Percentiles rank a stretch among this genome's conserved stretches.
Conservation (phyloP, 2,329 filamentous ascomycete genomes). For the Microascus cirrosus region DNA sequence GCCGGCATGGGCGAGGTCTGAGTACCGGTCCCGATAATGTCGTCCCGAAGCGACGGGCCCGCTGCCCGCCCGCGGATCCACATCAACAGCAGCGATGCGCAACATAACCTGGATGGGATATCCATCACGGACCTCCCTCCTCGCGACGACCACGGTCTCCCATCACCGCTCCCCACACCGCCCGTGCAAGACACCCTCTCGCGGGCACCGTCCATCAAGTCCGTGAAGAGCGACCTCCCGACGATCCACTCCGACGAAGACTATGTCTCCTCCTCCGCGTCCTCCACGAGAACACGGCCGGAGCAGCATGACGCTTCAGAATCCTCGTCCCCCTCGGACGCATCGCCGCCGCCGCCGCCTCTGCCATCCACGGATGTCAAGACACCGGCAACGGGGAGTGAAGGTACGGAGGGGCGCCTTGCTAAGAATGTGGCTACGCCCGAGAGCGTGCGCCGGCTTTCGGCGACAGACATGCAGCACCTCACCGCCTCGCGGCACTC, state of each 20-base stretch:
- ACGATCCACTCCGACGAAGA: conserved; percentile 18
- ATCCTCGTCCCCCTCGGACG: conserved; percentile 18
- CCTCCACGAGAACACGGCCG: conserved; percentile 11
- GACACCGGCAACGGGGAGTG: background rate
- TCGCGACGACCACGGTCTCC: background rate
- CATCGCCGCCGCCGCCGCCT: background rate
- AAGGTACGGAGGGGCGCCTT: background rate
- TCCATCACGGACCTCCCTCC: background rate
- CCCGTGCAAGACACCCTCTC: background rate
- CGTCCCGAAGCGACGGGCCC: background rate
- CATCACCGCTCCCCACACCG: background rate
- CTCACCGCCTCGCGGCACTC: conserved; percentile 46
- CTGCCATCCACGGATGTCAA: background rate
- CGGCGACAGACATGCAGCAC: conserved; percentile 47
- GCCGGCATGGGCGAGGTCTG: background rate
- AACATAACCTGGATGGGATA: background rate
- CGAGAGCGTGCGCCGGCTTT: conserved; percentile 40
- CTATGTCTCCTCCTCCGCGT: conserved; percentile 16
- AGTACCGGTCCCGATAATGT: conserved; percentile 1
- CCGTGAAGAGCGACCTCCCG: conserved; percentile 6
- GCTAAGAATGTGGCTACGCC: conserved; percentile 17
- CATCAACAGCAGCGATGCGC: background rate
- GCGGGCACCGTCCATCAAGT: background rate
- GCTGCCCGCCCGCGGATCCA: background rate
- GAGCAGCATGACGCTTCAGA: conserved; percentile 11